These are phyloP conservation scores for Solanum peruvianum DNA, from an alignment of 257 asterid species.

Conservation along the genomic window DNA sequence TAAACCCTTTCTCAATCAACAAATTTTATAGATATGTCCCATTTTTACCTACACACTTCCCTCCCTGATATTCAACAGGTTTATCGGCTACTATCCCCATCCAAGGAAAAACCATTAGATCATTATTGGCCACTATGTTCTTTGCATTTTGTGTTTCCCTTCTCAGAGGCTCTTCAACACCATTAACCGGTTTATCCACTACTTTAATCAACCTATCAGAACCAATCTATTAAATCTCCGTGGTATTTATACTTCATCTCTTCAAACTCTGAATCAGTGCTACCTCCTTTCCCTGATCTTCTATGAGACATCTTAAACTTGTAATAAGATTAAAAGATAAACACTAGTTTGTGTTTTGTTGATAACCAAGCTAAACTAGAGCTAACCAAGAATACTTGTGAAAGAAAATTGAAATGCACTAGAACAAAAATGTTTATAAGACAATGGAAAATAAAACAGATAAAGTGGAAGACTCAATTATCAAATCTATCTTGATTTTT, in stretches of 20 bases:
- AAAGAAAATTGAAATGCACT: not conserved
- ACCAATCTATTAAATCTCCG: constrained; percentile 32
- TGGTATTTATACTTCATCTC: constrained; percentile 37
- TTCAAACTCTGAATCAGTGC: constrained; percentile 26
- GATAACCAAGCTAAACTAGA: not conserved
- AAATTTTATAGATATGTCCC: constrained; percentile 23
- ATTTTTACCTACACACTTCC: constrained; percentile 27
- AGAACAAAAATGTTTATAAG: not conserved
- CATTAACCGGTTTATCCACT: not conserved
- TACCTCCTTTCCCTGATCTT: constrained; percentile 20
- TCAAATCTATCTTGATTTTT: not conserved
- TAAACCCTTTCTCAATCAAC: constrained; percentile 24
- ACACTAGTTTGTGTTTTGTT: not conserved
- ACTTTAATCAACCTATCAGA: not conserved
- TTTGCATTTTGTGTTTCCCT: too few species aligned
- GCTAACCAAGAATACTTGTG: not conserved
- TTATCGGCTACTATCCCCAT: constrained; percentile 41
- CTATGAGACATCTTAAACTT: constrained; percentile 40
- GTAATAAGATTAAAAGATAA: not conserved
- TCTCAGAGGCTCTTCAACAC: not conserved
- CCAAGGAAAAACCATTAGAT: constrained; percentile 52
- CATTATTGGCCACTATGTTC: not conserved
- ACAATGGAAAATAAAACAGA: not conserved
- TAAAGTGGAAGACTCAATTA: not conserved
- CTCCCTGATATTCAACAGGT: constrained; percentile 17